Evolutionary conservation across 2,329 filamentous ascomycete genomes (phyloP).

Genomic region (Aspergillus unguis): DNA sequence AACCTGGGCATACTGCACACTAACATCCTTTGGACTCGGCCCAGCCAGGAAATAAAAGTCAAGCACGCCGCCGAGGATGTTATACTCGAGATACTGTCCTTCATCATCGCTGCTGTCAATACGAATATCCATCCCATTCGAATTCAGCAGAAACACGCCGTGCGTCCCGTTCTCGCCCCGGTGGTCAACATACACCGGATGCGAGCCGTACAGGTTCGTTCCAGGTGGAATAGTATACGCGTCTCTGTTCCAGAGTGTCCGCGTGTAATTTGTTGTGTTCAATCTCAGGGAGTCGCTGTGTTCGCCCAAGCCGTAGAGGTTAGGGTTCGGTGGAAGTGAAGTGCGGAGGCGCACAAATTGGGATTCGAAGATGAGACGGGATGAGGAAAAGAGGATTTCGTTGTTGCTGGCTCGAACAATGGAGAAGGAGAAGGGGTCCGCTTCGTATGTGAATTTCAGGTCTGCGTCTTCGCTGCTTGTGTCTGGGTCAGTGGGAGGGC

Average conservation of each 20-base stretch:
- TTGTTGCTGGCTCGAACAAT: slow-evolving; percentile 40
- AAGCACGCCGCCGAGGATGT: slow-evolving; percentile 70
- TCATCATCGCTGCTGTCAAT: slow-evolving; percentile 60
- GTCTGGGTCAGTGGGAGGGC: slow-evolving; percentile 44
- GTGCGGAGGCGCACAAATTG: slow-evolving; percentile 74
- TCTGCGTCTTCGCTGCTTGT: slow-evolving; percentile 43
- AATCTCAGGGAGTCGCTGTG: slow-evolving; percentile 69
- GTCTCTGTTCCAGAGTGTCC: slow-evolving; percentile 69
- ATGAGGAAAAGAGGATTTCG: slow-evolving; percentile 63
- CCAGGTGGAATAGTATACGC: slow-evolving; percentile 59
- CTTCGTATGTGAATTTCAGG: slow-evolving; percentile 49
- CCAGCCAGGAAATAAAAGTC: slow-evolving; percentile 68
- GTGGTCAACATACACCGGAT: slow-evolving; percentile 72
- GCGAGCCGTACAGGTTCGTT: slow-evolving; percentile 68
- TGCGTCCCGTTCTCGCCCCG: slow-evolving; percentile 56
- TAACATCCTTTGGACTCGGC: slow-evolving; percentile 56
- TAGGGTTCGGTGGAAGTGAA: slow-evolving; percentile 63
- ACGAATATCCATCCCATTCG: slow-evolving; percentile 73
- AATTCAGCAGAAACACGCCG: slow-evolving; percentile 68
- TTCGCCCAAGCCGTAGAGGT: slow-evolving; percentile 76
- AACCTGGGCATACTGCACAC: slow-evolving; percentile 58
- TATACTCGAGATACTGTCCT: slow-evolving; percentile 73
- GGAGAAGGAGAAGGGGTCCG: slow-evolving; percentile 65
- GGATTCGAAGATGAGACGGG: slow-evolving; percentile 69
- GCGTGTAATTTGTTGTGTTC: slow-evolving; percentile 65